A percentile compares a stretch with the other conserved stretches of the same genome.
phyloP scores from a whole-genome alignment of 176 grass and related monocot species.

The Oryza glumipatula region DNA sequence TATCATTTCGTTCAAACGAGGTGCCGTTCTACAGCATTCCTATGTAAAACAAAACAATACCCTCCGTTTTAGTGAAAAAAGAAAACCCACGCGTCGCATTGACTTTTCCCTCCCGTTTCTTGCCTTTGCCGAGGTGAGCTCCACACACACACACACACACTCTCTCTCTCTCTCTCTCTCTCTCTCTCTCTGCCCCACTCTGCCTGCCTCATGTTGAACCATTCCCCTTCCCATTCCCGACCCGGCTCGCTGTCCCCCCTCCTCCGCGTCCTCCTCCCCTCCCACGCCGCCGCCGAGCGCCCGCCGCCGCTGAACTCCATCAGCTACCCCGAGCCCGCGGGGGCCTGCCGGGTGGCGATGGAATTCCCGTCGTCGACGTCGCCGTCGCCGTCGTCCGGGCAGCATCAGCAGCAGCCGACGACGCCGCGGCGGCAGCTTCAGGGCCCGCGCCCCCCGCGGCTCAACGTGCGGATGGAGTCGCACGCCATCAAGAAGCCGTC shows the following conservation, averaged over 20 bases:
- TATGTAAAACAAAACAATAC: no score
- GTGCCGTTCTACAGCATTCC: no score
- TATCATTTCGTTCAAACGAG: no score
- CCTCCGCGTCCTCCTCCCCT: slow-evolving; percentile 24
- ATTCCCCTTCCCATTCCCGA: slow-evolving; percentile 19
- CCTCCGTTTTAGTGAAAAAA: not conserved
- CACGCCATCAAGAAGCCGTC: slow-evolving; percentile 85
- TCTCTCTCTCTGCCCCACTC: no score
- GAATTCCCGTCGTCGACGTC: not conserved
- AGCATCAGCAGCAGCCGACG: slow-evolving; percentile 2
- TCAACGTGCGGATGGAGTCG: slow-evolving; percentile 73
- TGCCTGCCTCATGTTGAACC: slow-evolving; percentile 30
- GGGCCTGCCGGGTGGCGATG: not conserved
- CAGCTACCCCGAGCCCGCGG: no score
- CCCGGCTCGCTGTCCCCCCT: slow-evolving; percentile 13
- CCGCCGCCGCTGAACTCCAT: not conserved
- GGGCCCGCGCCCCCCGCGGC: slow-evolving; percentile 71
- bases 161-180: not conserved
- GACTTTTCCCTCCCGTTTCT: slow-evolving; percentile 13
- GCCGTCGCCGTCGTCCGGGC: not conserved
- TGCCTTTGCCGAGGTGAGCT: not conserved
- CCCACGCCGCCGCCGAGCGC: slow-evolving; percentile 29
- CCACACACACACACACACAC: not conserved
- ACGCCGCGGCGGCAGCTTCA: slow-evolving; percentile 70
- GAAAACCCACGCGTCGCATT: slow-evolving; percentile 21